Evolutionary conservation across 768 basidiomycete genomes (phyloP), one percentile per base, ranked within the genome.

Genomic region (Russula virescens): DNA sequence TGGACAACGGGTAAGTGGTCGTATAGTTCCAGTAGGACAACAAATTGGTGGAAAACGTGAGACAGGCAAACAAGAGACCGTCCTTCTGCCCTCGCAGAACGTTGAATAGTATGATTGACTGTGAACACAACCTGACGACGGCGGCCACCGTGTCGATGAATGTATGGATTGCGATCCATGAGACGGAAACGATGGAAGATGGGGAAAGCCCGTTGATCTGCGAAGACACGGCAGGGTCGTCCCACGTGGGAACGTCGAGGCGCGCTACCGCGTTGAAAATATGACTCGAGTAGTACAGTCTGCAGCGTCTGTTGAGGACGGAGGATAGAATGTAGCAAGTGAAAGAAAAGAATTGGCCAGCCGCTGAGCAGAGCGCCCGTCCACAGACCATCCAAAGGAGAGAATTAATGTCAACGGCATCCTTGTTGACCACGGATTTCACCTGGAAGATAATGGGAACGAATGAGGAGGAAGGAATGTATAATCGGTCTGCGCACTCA

Each of bases 171-270:
- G 82, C 83, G 35, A 79, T 77, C 83, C 86, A 90, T 11, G 85
- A 84, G 49, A 86, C 77, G 77, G 71, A 58, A 78, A 74, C 19
- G 80, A 76, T 31, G 2, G 8, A 14, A 38, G 8, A 14, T 38
- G 38, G 38, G 38, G 13, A 38, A 11, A 38, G 38, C 38, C 80
- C 72, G 53, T 87, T 82, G 25, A 91, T 75, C 66, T 89, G 88
- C 25, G 81, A 76, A 65, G 85, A 84, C 8, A 90, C 76, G 5
- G 80, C 79, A 6, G 85, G 78, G 71, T 90, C 87, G 55, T 86
- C 81, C 63, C 83, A 91, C 0, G 89, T 89, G 4, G 89, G 88
- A 1, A 91, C 78, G 71, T 92, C 89, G 48, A 92, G 79, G 11
- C 89, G 81, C 26, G 82, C 83, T 71, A 87, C 80, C 10, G 86